Evolutionary conservation across 2,329 filamentous ascomycete species (phyloP), one percentile per base, ranked within the genome.

Genomic region (Calonectria hawksworthii): DNA sequence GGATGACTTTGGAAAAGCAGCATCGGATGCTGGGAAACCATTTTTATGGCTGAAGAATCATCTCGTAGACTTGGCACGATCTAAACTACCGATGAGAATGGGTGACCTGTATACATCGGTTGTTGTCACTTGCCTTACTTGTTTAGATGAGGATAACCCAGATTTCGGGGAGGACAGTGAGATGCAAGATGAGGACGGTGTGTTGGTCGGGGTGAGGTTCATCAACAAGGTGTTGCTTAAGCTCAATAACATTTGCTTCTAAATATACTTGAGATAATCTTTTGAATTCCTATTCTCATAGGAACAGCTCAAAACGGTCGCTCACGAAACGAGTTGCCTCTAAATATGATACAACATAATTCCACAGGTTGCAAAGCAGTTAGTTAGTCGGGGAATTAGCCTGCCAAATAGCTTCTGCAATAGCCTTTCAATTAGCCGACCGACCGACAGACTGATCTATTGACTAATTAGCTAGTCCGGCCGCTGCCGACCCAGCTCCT

Each of bases 51-150:
- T 41, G 18, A 66, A 77, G 51, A 50, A 68, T 18, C 71, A 75
- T n/a, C 69, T 82, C 1, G 66, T 80, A 2, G 30, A 6, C 0
- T 34, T 80, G 28, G 56, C 56, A 16, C 18, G 76, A 79, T 10
- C 69, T 32, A n/a, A 47, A 54, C 0, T 21, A 44, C 16, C 56
- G 10, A 72, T 85, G 0, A 79, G 77, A 10, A 83, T 84, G 81
- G 84, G 84, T 2, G 69, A 73, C 5, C 80, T 69, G 41, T 86
- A 85, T 64, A 73, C 81, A 8, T 61, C 78, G 7, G 70, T 85
- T 3, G 84, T 85, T 0, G 72, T 81, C 8, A 82, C 80, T 7
- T 86, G 85, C n/a, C 74, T 86, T 23, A 84, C 83, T 0, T 85
- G 84, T 44, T 66, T 85, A 18, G 84, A 85, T 66, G 41, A 75